phyloP scores from a whole-genome alignment of 176 grass and related monocot genomes.

The Lolium perenne region DNA sequence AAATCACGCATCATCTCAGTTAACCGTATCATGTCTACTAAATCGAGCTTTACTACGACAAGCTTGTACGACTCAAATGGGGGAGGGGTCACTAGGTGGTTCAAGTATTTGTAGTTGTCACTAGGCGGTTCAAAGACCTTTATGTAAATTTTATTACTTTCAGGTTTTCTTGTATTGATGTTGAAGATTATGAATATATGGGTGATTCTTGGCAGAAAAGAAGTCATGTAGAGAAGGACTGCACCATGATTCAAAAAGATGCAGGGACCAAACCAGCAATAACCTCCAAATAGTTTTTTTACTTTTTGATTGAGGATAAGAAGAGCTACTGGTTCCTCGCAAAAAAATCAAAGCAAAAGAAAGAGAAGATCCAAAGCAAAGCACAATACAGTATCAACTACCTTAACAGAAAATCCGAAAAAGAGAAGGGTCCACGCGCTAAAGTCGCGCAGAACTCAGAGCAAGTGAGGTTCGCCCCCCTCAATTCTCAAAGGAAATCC shows the following conservation, averaged over 20 bases:
- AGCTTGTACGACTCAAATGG: no score
- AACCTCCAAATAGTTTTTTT: neutral
- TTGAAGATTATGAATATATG: no score
- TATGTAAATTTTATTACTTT: no score
- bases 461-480: neutral
- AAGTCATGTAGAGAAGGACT: no score
- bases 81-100: no score
- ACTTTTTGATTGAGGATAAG: neutral
- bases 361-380: neutral
- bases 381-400: neutral
- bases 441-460: slow-evolving; percentile 4
- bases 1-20: no score
- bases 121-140: no score
- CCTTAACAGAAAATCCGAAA: slow-evolving; percentile 11
- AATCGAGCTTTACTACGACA: no score
- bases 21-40: no score
- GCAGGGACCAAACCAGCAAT: neutral
- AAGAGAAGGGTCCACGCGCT: neutral
- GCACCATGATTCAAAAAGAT: neutral
- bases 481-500: slow-evolving; percentile 59
- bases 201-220: no score
- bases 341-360: slow-evolving; percentile 4
- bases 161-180: no score
- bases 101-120: no score
- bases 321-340: neutral